Evolutionary conservation across 352 stramenopile genomes (phyloP).

Genomic region (Phytophthora ramorum): DNA sequence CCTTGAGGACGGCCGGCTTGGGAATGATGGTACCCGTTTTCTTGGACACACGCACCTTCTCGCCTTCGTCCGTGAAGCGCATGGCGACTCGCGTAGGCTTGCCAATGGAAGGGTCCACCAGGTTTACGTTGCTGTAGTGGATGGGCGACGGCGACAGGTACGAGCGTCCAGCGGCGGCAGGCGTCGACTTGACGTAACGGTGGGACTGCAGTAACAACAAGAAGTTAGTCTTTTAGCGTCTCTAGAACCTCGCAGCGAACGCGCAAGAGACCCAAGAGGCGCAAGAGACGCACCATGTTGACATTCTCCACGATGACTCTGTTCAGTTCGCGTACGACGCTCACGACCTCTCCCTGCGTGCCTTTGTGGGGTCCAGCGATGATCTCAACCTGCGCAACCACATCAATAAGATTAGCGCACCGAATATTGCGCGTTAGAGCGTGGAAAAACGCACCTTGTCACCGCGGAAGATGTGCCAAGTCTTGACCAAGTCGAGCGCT

Average conservation of each 20-base stretch:
- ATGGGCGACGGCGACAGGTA: conserved; percentile 85
- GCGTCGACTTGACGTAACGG: conserved; percentile 85
- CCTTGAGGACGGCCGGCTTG: conserved; percentile 91
- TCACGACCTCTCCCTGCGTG: conserved; percentile 78
- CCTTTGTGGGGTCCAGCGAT: conserved; percentile 85
- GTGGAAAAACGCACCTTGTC: conserved; percentile 57
- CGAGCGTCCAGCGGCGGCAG: conserved; percentile 68
- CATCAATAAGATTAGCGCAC: neutral
- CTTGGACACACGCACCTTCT: conserved; percentile 96
- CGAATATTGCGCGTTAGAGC: neutral
- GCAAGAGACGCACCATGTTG: conserved; percentile 72
- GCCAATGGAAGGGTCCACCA: conserved; percentile 82
- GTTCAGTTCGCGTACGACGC: conserved; percentile 82
- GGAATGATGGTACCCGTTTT: conserved; percentile 96
- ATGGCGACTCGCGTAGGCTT: conserved; percentile 83
- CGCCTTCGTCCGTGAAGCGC: conserved; percentile 91
- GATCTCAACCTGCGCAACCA: conserved; percentile 66
- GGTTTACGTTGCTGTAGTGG: conserved; percentile 89
- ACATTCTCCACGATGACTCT: conserved; percentile 86
- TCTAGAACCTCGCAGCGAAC: neutral
- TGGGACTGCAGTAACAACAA: conserved; percentile 40
- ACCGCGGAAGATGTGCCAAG: conserved; percentile 81
- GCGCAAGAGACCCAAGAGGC: conserved; percentile 7
- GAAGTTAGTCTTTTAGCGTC: neutral
- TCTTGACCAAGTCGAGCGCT: conserved; percentile 82